Conservation (phyloP, 1,139 yeast genomes). For the Casaregolazyma suthepensis region DNA sequence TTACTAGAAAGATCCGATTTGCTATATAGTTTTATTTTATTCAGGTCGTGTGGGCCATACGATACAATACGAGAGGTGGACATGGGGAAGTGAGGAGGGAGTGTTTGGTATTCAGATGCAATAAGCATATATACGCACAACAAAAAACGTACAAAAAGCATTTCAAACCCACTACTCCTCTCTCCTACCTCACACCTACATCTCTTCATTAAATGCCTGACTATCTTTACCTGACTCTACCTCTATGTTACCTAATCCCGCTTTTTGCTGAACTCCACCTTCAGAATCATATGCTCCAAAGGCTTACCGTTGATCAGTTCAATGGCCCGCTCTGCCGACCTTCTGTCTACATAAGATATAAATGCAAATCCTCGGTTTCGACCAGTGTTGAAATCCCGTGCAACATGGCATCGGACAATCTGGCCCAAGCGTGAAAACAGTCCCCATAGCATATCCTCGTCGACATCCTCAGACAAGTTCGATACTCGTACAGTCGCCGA, state of each 20-base stretch:
- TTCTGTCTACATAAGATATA: slow-evolving; percentile 69
- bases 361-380: slow-evolving; percentile 97
- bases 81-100: background rate
- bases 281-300: slow-evolving; percentile 81
- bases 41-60: slow-evolving; percentile 13
- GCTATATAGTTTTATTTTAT: slow-evolving; percentile 11
- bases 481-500: slow-evolving; percentile 84
- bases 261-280: slow-evolving; percentile 35
- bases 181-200: background rate
- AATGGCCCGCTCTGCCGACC: slow-evolving; percentile 71
- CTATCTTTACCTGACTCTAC: background rate
- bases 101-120: too few species aligned
- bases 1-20: background rate
- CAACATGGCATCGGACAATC: slow-evolving; percentile 74
- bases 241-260: slow-evolving; percentile 4
- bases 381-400: slow-evolving; percentile 90
- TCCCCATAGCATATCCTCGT: slow-evolving; percentile 73
- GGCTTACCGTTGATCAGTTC: slow-evolving; percentile 83
- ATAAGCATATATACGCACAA: too few species aligned
- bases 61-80: background rate
- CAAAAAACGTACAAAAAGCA: background rate
- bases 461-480: slow-evolving; percentile 80
- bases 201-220: background rate
- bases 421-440: slow-evolving; percentile 63
- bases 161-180: too few species aligned